Percentiles rank a stretch among this genome's conserved stretches.
These are phyloP conservation scores for Talaromyces sp. DNA, from an alignment of 2,329 filamentous ascomycete species.

Conservation along the genomic window DNA sequence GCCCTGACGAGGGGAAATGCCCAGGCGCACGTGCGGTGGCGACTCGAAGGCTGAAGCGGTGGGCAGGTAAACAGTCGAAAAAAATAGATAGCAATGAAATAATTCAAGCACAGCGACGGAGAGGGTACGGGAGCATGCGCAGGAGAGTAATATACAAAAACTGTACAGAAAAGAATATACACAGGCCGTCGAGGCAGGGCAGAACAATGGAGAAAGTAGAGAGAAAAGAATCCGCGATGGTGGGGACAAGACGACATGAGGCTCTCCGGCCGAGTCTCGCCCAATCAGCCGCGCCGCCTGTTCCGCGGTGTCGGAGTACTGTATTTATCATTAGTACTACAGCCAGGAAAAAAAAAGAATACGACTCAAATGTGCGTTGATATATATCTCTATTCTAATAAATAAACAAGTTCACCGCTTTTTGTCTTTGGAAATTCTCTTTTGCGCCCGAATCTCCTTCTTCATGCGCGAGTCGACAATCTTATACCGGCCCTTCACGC, in stretches of 20 bases:
- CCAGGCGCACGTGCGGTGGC: background rate
- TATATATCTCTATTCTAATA: background rate
- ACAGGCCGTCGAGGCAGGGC: constrained; percentile 4
- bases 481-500: constrained; percentile 94
- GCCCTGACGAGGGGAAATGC: background rate
- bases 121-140: constrained; percentile 1
- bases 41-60: constrained; percentile 9
- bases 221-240: constrained; percentile 7
- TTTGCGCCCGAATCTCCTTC: constrained; percentile 87
- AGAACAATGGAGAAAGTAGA: constrained; percentile 5
- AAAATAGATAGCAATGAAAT: background rate
- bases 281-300: background rate
- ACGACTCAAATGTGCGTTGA: background rate
- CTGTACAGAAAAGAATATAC: constrained; percentile 12
- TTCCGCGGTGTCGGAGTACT: background rate
- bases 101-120: background rate
- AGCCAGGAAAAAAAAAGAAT: background rate
- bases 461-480: constrained; percentile 94
- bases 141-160: constrained; percentile 11
- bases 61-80: background rate
- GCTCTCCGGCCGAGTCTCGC: background rate
- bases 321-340: background rate
- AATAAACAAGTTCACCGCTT: background rate
- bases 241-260: background rate
- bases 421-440: constrained; percentile 72